Base-by-base conservation (phyloP, 129 eudicot genomes). In the Ambrosia artemisiifolia region DNA sequence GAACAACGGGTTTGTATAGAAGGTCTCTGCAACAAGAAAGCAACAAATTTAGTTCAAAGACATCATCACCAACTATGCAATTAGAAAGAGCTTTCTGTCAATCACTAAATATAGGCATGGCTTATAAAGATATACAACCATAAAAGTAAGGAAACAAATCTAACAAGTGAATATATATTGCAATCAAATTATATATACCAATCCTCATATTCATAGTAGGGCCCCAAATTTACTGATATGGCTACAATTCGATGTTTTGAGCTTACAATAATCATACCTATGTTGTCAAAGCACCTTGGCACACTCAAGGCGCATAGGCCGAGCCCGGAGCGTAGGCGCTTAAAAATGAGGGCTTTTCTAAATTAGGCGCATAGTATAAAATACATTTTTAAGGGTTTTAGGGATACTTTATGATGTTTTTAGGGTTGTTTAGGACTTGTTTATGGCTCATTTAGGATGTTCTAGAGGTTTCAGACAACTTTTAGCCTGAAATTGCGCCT, bases 1-100 rank as follows among this genome's bases (percentile, higher is more conserved):
- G 53, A 69, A 85, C 91, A 79, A 91, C 59, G 32, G 97, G 97
- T 76, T 85, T 85, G 86, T 77, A 91, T 12, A 91, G 83, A 47
- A 87, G 78, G 72, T 91, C 97, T 72, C 97, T 91, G 89, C 88
- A 85, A 81, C 49, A 82, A 18, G 49, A 64, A 76, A 17, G 47
- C 47, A 69, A 63, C 2, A 62, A 3, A 24, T 18, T 70, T 65
- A 77, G 43, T 47, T 79, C 54, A 75, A 59, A 75, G 9, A 75
- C 53, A 35, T 55, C 35, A 46, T 69, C 65, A 46, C 43, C 61
- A 70, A 18, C 11, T 55, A 55, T 20, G 35, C 59, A 43, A 78
- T 62, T 34, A 32, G 40, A 2, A 67, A 13, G 46, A 55, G 16
- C 19, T 32, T 51, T 11, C 13, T 3, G 48, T 16, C 18, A 42